Evolutionary conservation across 805 yeast species (phyloP).

Genomic region (Candida quercuum): DNA sequence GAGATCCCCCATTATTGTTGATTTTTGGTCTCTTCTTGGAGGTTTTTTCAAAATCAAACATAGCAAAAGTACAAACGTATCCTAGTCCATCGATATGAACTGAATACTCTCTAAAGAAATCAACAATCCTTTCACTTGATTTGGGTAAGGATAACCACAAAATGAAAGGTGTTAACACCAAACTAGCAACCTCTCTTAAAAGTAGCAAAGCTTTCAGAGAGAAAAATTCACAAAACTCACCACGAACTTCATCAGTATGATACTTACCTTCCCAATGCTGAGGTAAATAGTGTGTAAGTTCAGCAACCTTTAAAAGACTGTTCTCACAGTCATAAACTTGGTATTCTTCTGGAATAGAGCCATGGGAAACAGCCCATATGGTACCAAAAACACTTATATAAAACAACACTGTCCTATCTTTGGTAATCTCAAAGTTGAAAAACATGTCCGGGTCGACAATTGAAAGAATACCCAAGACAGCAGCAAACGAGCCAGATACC

Average conservation of each 20-base stretch:
- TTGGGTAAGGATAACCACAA: conserved; percentile 78
- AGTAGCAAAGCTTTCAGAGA: conserved; percentile 68
- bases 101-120: conserved; percentile 85
- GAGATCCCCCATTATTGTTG: conserved; percentile 26
- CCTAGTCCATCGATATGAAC: conserved; percentile 94
- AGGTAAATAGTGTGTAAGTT: conserved; percentile 88
- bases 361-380: conserved; percentile 76
- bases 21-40: conserved; percentile 29
- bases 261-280: conserved; percentile 78
- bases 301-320: conserved; percentile 71
- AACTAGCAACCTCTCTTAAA: conserved; percentile 72
- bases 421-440: conserved; percentile 81
- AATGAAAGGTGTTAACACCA: conserved; percentile 83
- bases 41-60: conserved; percentile 73
- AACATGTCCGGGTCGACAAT: conserved; percentile 86
- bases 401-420: conserved; percentile 75
- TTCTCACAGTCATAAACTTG: conserved; percentile 91
- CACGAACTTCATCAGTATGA: conserved; percentile 80
- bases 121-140: conserved; percentile 70
- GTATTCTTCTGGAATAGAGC: conserved; percentile 58
- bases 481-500: conserved; percentile 82
- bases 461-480: conserved; percentile 74
- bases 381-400: conserved; percentile 89
- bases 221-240: conserved; percentile 75
- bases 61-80: conserved; percentile 89